phyloP scores from a whole-genome alignment of 352 stramenopile species.

The Pythium phragmitis region DNA sequence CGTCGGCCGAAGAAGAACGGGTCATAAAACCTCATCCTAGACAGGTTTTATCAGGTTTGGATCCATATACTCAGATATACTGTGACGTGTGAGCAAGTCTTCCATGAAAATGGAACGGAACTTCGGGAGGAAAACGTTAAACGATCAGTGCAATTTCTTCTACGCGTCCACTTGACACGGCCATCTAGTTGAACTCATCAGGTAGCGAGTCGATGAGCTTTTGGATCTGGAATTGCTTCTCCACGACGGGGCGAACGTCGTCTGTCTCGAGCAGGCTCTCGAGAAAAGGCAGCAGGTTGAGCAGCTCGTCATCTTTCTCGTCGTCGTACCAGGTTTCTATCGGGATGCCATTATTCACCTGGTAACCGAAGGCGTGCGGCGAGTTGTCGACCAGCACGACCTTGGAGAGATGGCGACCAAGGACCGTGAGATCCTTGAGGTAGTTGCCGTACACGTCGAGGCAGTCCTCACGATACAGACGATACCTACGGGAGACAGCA shows the following conservation, averaged over 20 bases:
- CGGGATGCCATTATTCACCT: conserved; percentile 52
- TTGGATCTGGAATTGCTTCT: conserved; percentile 91
- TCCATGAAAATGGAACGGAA: neutral
- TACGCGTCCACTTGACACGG: conserved; percentile 1
- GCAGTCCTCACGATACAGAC: conserved; percentile 95
- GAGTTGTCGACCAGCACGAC: conserved; percentile 97
- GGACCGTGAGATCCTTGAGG: conserved; percentile 98
- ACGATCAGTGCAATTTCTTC: neutral
- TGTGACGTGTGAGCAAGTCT: conserved; percentile 10
- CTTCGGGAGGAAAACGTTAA: too few relatives aligned
- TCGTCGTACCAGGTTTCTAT: conserved; percentile 94
- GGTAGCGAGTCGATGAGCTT: conserved; percentile 84
- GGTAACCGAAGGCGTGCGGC: conserved; percentile 97
- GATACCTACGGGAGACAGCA: conserved; percentile 49
- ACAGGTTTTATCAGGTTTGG: conserved; percentile 6
- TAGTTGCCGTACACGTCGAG: conserved; percentile 97
- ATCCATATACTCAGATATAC: neutral
- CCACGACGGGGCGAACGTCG: conserved; percentile 89
- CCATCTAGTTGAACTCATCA: conserved; percentile 39
- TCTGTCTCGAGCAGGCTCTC: conserved; percentile 83
- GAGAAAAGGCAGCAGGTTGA: conserved; percentile 96
- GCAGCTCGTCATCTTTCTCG: conserved; percentile 93
- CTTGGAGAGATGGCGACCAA: conserved; percentile 91
- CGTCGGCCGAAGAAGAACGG: conserved; percentile 5
- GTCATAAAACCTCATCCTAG: neutral